Evolutionary conservation across 768 basidiomycete species (phyloP), one percentile per base, ranked within the genome.

Genomic region (Boletus pseudopeckii): DNA sequence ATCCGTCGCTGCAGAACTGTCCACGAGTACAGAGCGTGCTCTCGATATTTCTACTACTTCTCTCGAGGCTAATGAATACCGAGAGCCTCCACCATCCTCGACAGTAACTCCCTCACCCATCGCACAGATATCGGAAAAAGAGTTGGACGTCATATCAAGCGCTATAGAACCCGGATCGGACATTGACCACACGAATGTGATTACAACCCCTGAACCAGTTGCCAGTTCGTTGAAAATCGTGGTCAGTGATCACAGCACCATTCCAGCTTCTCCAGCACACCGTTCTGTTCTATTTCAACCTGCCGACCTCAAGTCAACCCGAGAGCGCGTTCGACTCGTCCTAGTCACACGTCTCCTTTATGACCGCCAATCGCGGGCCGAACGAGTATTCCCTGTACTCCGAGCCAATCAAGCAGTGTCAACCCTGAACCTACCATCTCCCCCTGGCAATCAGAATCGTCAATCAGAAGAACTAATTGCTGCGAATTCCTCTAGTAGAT

Each of bases 381-480:
- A 87, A 59, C 79, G 81, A 20, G 75, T 87, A 10, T 75, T 78
- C 24, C 86, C 86, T 2, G 75, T 91, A 20, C 72, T 92, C 14
- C 67, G 77, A 58, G 77, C 81, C 30, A 90, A 90, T 64, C 72
- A 73, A 56, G 69, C 77, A 9, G 71, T 81, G 45, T 71, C 76
- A 5, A 68, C 68, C 60, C 17, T 64, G 50, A 43, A 69, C 64
- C 40, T 50, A 38, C 17, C 71, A 63, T 39, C 62, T 61, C 53
- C 64, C 66, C 24, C 60, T 64, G 39, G 69, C 70, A 41, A 70
- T 72, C 48, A 73, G 77, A 42, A 76, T 76, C 43, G 67, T 69
- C 64, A 84, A 24, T 70, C 86, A 7, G 72, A 76, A 47, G 81
- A 83, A 37, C 67, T 84, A 47, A 68, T 73, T 36, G 62, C 67